Percentiles rank a stretch among this genome's conserved stretches.
phyloP scores from a whole-genome alignment of 495 filamentous ascomycete species.

The Penicillium egyptiacum region DNA sequence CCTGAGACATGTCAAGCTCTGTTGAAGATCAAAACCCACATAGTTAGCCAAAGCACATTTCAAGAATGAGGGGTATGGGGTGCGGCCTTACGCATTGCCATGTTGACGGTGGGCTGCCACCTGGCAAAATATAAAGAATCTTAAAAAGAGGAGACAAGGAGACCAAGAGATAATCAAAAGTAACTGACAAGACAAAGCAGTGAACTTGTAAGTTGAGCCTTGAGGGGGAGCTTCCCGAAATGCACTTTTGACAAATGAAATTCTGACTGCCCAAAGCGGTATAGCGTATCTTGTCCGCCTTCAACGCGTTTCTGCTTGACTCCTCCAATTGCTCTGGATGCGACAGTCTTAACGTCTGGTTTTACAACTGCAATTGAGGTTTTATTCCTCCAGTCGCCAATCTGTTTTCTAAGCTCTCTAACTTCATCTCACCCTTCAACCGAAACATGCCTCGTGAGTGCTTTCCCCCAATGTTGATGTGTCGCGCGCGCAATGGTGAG shows the following conservation, averaged over 20 bases:
- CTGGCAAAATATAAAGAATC: slow-evolving; percentile 28
- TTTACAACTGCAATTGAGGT: slow-evolving; percentile 8
- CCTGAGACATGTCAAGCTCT: slow-evolving; percentile 78
- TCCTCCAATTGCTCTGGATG: slow-evolving; percentile 10
- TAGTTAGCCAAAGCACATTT: slow-evolving; percentile 29
- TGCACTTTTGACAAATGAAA: slow-evolving; percentile 31
- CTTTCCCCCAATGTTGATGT: slow-evolving; percentile 15
- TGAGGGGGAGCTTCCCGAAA: slow-evolving; percentile 26
- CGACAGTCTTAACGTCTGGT: background rate
- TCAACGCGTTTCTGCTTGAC: slow-evolving; percentile 22
- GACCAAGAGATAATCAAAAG: slow-evolving; percentile 12
- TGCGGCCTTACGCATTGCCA: slow-evolving; percentile 60
- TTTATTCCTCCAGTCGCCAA: slow-evolving; percentile 26
- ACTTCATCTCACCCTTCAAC: slow-evolving; percentile 24
- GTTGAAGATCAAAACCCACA: slow-evolving; percentile 17
- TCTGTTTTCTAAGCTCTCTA: slow-evolving; percentile 36
- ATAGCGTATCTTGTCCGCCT: slow-evolving; percentile 36
- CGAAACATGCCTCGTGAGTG: slow-evolving; percentile 44
- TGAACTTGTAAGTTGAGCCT: slow-evolving; percentile 17
- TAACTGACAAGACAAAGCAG: slow-evolving; percentile 18
- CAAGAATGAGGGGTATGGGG: slow-evolving; percentile 39
- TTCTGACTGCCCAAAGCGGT: slow-evolving; percentile 39
- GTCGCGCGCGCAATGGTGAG: slow-evolving; percentile 14
- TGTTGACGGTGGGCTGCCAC: slow-evolving; percentile 48
- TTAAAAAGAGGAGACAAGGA: slow-evolving; percentile 12